Conservation (phyloP, 2,329 filamentous ascomycete genomes). For the Talaromyces sp. region DNA sequence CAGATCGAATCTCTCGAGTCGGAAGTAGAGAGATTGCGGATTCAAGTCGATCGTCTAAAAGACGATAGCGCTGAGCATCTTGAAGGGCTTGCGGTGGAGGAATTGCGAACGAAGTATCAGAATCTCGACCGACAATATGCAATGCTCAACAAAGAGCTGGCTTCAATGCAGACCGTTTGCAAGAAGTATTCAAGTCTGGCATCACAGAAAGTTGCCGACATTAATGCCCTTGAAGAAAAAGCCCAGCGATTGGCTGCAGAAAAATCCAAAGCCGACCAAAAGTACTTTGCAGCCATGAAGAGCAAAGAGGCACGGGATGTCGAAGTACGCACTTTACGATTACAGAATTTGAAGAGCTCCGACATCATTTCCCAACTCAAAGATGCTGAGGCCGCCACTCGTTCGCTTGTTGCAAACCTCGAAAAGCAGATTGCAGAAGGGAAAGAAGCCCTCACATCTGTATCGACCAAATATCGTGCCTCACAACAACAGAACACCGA, state of each 20-base stretch:
- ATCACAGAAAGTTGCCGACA: constrained; percentile 80
- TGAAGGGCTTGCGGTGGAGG: constrained; percentile 63
- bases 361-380: constrained; percentile 93
- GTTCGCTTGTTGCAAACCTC: constrained; percentile 72
- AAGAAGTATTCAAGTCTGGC: constrained; percentile 83
- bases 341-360: constrained; percentile 83
- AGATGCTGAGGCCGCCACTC: constrained; percentile 76
- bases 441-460: constrained; percentile 70
- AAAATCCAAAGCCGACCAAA: constrained; percentile 95
- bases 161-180: constrained; percentile 85
- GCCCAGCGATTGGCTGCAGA: constrained; percentile 72
- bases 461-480: constrained; percentile 69
- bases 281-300: constrained; percentile 95
- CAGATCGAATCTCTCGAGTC: constrained; percentile 78
- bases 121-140: constrained; percentile 76
- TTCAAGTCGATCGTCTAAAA: constrained; percentile 52
- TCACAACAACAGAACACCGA: constrained; percentile 71
- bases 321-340: constrained; percentile 74
- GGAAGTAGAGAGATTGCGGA: constrained; percentile 69
- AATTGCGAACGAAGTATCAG: constrained; percentile 69
- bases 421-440: constrained; percentile 88
- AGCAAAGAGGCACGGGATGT: constrained; percentile 80
- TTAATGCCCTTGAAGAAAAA: constrained; percentile 72
- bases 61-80: constrained; percentile 41
- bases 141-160: constrained; percentile 80